Percentiles rank a stretch among this genome's conserved stretches.
These are phyloP conservation scores for Hanseniaspora uvarum DNA, from an alignment of 1,139 yeast genomes.

Conservation along the genomic window DNA sequence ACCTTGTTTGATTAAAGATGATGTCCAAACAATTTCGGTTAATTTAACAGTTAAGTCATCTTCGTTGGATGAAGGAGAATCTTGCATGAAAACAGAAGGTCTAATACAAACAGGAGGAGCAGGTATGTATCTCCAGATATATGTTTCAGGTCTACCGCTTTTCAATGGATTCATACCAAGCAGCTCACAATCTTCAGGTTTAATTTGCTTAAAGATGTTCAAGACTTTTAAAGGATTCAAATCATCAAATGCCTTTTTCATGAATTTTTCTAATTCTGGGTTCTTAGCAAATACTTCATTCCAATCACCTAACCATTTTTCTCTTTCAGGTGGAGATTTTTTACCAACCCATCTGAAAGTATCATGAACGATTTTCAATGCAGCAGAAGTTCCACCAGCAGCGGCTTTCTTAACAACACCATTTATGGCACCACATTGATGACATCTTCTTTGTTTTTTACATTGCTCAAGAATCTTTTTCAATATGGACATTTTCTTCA, in stretches of 20 bases:
- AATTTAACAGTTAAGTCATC: constrained; percentile 93
- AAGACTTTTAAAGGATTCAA: constrained; percentile 85
- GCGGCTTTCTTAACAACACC: constrained; percentile 98
- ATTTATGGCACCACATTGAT: constrained; percentile 75
- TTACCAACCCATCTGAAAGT: constrained; percentile 94
- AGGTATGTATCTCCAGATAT: constrained; percentile 92
- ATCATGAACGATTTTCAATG: constrained; percentile 89
- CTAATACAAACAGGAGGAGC: constrained; percentile 99
- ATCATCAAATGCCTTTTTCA: constrained; percentile 84
- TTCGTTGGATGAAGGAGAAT: constrained; percentile 79
- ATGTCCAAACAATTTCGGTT: constrained; percentile 94
- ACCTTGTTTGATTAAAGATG: constrained; percentile 85
- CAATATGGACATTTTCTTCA: constrained; percentile 80
- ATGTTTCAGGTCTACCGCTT: constrained; percentile 93
- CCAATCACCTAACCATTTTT: constrained; percentile 76
- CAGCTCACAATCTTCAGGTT: constrained; percentile 81
- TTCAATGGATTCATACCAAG: constrained; percentile 70
- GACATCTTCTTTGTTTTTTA: constrained; percentile 85
- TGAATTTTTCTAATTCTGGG: constrained; percentile 83
- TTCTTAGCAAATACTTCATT: constrained; percentile 57
- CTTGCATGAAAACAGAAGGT: constrained; percentile 92
- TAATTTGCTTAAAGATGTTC: constrained; percentile 73
- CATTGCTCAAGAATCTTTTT: constrained; percentile 83
- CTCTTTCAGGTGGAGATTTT: constrained; percentile 74
- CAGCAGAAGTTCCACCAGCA: constrained; percentile 80